phyloP scores from a whole-genome alignment of 2,329 filamentous ascomycete genomes.

The Alternaria sp. region DNA sequence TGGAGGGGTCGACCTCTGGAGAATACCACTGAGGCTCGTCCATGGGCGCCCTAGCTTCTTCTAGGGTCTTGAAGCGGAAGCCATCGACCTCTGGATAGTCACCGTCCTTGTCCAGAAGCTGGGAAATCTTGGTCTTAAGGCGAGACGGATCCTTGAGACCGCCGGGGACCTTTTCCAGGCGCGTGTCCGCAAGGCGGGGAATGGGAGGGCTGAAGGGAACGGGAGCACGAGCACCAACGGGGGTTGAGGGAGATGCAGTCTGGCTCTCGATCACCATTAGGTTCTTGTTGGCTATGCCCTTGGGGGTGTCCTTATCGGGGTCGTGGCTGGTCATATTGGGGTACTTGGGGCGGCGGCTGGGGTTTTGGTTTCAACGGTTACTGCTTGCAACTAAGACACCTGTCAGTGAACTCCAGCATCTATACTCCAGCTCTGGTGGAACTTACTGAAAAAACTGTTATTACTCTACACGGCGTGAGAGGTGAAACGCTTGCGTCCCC shows the following conservation, averaged over 20 bases:
- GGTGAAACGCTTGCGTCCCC: not conserved
- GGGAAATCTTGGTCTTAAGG: constrained; percentile 4
- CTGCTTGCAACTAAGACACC: not conserved
- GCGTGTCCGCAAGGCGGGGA: not conserved
- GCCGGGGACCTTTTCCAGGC: not conserved
- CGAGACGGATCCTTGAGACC: not conserved
- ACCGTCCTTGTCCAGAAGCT: constrained; percentile 3
- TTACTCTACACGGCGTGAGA: not conserved
- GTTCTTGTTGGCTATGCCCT: not conserved
- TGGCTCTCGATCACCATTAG: not conserved
- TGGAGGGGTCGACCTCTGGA: constrained; percentile 6
- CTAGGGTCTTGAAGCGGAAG: constrained; percentile 12
- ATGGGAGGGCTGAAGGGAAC: not conserved
- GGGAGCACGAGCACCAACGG: not conserved
- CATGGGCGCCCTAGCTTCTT: constrained; percentile 6
- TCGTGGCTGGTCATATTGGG: constrained; percentile 8
- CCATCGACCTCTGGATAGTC: not conserved
- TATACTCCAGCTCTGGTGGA: not conserved
- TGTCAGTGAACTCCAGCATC: not conserved
- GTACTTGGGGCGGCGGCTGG: too few species aligned
- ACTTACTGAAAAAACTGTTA: not conserved
- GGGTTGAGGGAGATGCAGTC: not conserved
- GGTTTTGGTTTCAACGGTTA: not conserved
- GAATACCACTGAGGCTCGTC: constrained; percentile 5
- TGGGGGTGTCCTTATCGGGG: not conserved